Percentiles rank a stretch among this genome's conserved stretches.
phyloP scores from a whole-genome alignment of 129 eudicot genomes.

The Logfia minima region DNA sequence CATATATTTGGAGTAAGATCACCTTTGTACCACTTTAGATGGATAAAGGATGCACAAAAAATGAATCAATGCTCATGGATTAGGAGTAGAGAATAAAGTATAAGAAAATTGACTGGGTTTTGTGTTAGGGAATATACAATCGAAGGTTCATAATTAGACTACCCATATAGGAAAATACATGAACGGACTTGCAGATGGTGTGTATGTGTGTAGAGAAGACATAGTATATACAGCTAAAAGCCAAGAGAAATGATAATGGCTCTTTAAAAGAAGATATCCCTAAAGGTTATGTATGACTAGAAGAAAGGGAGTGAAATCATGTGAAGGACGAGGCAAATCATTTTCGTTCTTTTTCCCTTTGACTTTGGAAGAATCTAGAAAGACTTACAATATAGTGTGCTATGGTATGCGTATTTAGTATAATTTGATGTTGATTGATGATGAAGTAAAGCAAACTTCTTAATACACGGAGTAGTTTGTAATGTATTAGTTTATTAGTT shows the following conservation, averaged over 20 bases:
- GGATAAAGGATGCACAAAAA: neutral
- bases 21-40: neutral
- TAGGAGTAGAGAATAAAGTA: neutral
- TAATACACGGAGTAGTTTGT: neutral
- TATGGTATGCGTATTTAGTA: neutral
- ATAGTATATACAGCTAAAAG: neutral
- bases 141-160: neutral
- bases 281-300: neutral
- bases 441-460: neutral
- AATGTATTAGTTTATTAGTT: neutral
- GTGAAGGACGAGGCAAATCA: neutral
- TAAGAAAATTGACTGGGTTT: neutral
- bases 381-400: neutral
- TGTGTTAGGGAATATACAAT: neutral
- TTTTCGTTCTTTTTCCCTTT: neutral
- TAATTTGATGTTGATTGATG: neutral
- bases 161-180: neutral
- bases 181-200: neutral
- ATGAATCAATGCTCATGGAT: neutral
- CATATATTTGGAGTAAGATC: neutral
- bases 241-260: neutral
- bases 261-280: neutral
- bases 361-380: neutral
- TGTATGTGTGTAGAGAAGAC: neutral
- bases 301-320: neutral